Evolutionary conservation across 306 rosid species (phyloP).

Genomic region (Vigna nakashimae): DNA sequence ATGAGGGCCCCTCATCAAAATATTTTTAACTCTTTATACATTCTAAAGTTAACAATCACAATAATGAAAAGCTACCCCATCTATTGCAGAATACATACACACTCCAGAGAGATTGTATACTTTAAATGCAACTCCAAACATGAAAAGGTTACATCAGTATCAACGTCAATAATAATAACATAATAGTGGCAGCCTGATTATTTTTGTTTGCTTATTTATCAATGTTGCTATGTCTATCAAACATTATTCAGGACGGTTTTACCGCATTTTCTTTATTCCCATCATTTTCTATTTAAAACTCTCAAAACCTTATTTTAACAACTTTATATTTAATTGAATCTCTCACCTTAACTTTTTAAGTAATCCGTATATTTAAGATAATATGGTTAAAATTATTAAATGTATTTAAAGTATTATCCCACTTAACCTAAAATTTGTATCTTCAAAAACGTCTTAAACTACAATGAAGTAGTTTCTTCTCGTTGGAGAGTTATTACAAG

Average conservation of each 20-base stretch:
- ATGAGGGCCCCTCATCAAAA: constrained; percentile 50
- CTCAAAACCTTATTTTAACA: background rate
- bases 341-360: no score
- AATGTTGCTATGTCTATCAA: constrained; percentile 7
- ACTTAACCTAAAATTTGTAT: no score
- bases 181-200: background rate
- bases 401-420: no score
- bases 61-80: constrained; percentile 21
- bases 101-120: background rate
- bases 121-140: background rate
- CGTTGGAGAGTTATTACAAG: no score
- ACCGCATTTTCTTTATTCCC: background rate
- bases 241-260: background rate
- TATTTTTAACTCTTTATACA: constrained; percentile 30
- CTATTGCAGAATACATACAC: background rate
- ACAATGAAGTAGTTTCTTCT: no score
- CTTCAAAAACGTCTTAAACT: no score
- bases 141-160: background rate
- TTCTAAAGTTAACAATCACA: constrained; percentile 24
- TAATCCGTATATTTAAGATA: no score
- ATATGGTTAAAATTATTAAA: no score
- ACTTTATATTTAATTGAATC: background rate
- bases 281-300: background rate
- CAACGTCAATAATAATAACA: background rate
- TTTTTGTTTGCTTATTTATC: background rate